phyloP scores from a whole-genome alignment of 331 rosid species.

The Quercus phellos region DNA sequence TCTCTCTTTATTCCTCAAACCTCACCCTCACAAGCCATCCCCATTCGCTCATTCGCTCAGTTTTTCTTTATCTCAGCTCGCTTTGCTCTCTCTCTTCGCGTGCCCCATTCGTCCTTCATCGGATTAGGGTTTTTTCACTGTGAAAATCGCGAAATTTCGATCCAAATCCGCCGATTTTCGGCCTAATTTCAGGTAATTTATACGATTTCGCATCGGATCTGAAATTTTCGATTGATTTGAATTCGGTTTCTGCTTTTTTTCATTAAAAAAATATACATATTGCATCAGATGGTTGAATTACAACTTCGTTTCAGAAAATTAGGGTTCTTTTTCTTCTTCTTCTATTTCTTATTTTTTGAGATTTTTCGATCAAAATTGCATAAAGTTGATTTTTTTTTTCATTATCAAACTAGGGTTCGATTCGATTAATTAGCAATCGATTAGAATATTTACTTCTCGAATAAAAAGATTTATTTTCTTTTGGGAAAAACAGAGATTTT shows the following conservation, averaged over 20 bases:
- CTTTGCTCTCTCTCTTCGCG: background rate
- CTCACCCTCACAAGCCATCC: background rate
- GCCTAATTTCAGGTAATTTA: constrained; percentile 1
- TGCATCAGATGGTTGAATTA: background rate
- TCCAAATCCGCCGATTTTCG: background rate
- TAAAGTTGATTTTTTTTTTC: background rate
- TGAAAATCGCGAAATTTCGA: background rate
- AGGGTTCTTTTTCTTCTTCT: background rate
- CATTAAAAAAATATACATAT: background rate
- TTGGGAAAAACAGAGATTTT: no score
- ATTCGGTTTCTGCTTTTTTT: background rate
- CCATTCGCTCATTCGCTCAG: background rate
- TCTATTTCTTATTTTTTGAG: no score
- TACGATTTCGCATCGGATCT: background rate
- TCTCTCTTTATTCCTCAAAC: constrained; percentile 19
- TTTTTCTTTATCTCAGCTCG: constrained; percentile 4
- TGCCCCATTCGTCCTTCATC: background rate
- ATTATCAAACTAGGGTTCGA: background rate
- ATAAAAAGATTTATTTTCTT: background rate
- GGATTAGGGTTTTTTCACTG: background rate
- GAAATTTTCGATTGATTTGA: background rate
- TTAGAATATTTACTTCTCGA: background rate
- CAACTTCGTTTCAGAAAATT: background rate
- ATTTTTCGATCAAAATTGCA: constrained; percentile 2
- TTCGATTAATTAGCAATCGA: background rate